Evolutionary conservation across 176 grass and related monocot genomes (phyloP).

Genomic region (Aegilops umbellulata): DNA sequence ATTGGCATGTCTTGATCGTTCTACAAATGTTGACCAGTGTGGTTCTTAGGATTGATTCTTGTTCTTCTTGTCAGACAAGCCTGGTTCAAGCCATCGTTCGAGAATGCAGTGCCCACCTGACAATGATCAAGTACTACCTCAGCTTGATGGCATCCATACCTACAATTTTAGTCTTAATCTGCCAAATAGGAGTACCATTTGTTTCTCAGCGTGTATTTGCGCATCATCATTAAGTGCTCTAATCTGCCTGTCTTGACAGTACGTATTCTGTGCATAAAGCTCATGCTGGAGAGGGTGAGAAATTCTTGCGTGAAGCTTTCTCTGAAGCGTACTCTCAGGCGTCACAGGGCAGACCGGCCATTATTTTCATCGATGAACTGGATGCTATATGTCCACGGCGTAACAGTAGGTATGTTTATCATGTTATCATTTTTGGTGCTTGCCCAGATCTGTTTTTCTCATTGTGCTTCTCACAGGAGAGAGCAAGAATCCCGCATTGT

Average conservation of each 20-base stretch:
- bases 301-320: slow-evolving; percentile 75
- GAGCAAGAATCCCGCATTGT: slow-evolving; percentile 77
- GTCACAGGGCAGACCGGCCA: slow-evolving; percentile 62
- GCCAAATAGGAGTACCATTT: not conserved
- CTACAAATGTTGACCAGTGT: not conserved
- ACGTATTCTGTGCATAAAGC: slow-evolving; percentile 76
- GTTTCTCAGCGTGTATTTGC: not conserved
- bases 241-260: slow-evolving; percentile 24
- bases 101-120: slow-evolving; percentile 76
- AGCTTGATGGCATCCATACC: not conserved
- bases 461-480: slow-evolving; percentile 48
- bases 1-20: not conserved
- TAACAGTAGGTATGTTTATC: slow-evolving; percentile 43
- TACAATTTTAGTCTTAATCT: not conserved
- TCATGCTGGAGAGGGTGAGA: slow-evolving; percentile 84
- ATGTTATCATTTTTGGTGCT: not conserved
- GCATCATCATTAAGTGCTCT: not conserved
- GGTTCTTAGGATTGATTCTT: not conserved
- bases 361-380: slow-evolving; percentile 92
- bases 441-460: not conserved
- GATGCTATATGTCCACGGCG: slow-evolving; percentile 87
- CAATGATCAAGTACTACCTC: slow-evolving; percentile 55
- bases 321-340: slow-evolving; percentile 65
- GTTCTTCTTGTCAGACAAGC: slow-evolving; percentile 63
- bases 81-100: slow-evolving; percentile 72